Evolutionary conservation across 805 yeast genomes (phyloP), one percentile per base, ranked within the genome.

Genomic region (Barnettozyma salicaria): DNA sequence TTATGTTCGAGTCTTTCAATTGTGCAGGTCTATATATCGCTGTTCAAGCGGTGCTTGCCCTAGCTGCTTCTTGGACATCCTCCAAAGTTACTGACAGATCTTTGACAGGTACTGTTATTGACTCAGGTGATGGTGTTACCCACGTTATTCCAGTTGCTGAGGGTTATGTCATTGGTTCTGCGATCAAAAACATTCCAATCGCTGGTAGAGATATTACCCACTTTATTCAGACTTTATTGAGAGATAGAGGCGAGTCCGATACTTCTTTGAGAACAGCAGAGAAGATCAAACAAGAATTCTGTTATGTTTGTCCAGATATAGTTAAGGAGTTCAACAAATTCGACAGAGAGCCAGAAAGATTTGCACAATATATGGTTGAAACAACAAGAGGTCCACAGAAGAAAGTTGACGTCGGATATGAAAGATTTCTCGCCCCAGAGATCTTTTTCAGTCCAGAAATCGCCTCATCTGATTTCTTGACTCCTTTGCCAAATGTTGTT

Each of bases 111-210:
- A 92, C 97, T 0, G 99, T 92, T 48, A 90, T 92, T 52, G 98
- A 92, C 59, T 81, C 94, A 3, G 98, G 98, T 67, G 98, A 90
- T 58, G 98, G 98, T 71, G 98, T 92, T 4, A 92, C 98, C 10
- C 99, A 92, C 61, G 97, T 92, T 31, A 92, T 92, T 45, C 97
- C 99, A 12, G 99, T 92, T 24, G 97, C 98, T 19, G 98, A 92
- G 65, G 99, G 99, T 42, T 92, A 92, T 58, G 98, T 92, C 23
- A 92, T 92, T 59, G 98, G 97, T 6, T 80, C 95, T 11, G 95
- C 97, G 22, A 92, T 92, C 60, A 92, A 92, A 58, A 90, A 92
- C 61, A 87, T 92, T 41, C 99, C 99, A 41, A 82, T 92, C 62
- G 99, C 99, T 1, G 99, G 99, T 53, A 80, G 98, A 64, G 98